phyloP scores from a whole-genome alignment of 495 filamentous ascomycete genomes.

The Talaromyces adpressus region DNA sequence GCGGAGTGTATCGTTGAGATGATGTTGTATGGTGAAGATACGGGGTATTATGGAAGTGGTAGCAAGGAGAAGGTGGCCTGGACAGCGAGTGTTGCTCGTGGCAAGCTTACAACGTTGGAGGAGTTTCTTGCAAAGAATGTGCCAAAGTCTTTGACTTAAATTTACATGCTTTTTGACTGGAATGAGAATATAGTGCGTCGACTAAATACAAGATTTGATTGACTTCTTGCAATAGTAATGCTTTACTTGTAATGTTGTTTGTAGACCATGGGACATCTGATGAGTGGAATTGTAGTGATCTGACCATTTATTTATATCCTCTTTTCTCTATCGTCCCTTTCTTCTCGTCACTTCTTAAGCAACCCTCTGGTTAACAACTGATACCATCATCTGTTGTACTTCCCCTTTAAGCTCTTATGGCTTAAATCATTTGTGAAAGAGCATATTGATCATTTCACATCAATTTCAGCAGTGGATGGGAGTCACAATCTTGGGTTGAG shows the following conservation, averaged over 20 bases:
- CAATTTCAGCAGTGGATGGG: neutral
- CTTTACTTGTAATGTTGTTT: neutral
- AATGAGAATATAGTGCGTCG: neutral
- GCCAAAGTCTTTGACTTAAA: neutral
- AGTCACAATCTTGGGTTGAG: neutral
- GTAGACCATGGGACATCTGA: neutral
- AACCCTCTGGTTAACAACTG: neutral
- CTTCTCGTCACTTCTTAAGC: neutral
- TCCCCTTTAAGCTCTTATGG: neutral
- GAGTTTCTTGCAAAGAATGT: conserved; percentile 21
- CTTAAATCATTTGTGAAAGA: neutral
- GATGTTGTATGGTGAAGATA: conserved; percentile 29
- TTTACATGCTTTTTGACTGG: neutral
- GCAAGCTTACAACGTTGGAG: conserved; percentile 36
- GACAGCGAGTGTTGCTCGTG: conserved; percentile 28
- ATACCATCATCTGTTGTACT: neutral
- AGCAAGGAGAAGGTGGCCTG: conserved; percentile 31
- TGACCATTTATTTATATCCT: neutral
- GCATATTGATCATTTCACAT: neutral
- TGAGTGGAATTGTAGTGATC: neutral
- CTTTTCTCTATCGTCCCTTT: neutral
- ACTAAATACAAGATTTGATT: neutral
- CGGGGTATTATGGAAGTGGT: conserved; percentile 39
- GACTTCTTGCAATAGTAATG: too few species aligned
- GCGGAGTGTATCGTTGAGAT: conserved; percentile 26